Base-by-base conservation (phyloP, 1,284 basidiomycete species). In the Bondarzewia mesenterica region DNA sequence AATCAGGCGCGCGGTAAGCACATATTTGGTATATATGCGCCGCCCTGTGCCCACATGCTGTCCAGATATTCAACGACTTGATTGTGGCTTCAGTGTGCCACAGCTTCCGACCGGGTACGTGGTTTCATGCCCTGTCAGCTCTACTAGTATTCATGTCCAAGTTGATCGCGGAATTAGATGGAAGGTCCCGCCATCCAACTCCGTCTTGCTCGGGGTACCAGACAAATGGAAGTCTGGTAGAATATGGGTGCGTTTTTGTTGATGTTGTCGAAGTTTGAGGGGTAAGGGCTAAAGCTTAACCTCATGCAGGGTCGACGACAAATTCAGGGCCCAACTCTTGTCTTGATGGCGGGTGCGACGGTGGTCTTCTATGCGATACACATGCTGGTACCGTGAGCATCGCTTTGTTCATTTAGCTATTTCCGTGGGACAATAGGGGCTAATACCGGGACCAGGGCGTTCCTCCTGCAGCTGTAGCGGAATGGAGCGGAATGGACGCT, bases 401-500 rank as follows among this genome's bases (percentile, higher is more conserved):
- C n/a, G n/a, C n/a, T n/a, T n/a, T 49, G 7, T 35, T 18, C n/a
- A 36, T 23, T 10, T 25, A 35, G 18, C 44, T 14, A 16, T 3
- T 32, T 32, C n/a, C n/a, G 29, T 32, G 12, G 6, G n/a, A 32
- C 29, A 32, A 32, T 32, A 4, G 29, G 5, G n/a, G 29, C 29
- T 32, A 32, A 32, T 32, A 32, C 29, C 29, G 29, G 29, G 29
- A 32, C 10, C 32, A 66, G 66, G 69, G 73, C 47, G 67, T 74
- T 2, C 70, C 72, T 26, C 73, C 71, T 7, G 73, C 66, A 0
- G 68, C 68, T 10, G 54, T 74, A 18, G 71, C 70, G 3, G 72
- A 73, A 55, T 74, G 68, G 57, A 18, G 71, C 70, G 3, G 72
- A 73, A 55, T 74, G 68, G 57, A 73, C 69, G 2, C 58, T 74